These are phyloP conservation scores for Trichosanthes truncata DNA, from an alignment of 306 rosid species.

Conservation along the genomic window DNA sequence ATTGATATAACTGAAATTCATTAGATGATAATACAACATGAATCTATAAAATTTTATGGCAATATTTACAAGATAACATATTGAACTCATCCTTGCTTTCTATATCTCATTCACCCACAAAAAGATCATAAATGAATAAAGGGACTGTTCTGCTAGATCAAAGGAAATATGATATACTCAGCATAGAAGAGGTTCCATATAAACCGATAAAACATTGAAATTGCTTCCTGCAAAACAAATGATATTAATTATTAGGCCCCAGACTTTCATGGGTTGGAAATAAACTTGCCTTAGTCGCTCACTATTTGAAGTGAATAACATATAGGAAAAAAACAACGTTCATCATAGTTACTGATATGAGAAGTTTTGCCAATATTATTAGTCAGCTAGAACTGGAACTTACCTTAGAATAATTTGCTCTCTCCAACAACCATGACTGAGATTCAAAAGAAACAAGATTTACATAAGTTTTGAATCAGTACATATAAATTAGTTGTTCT, in stretches of 20 bases:
- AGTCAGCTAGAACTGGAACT: neutral
- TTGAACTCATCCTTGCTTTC: neutral
- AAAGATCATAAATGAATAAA: neutral
- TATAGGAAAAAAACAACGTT: neutral
- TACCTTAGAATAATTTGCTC: slow-evolving; percentile 85
- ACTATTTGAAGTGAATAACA: neutral
- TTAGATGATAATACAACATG: neutral
- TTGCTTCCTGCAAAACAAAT: slow-evolving; percentile 73
- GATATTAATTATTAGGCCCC: neutral
- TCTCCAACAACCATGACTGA: slow-evolving; percentile 65
- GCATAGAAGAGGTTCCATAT: slow-evolving; percentile 93
- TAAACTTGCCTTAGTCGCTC: neutral
- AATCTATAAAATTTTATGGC: neutral
- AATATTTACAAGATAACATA: slow-evolving; percentile 4
- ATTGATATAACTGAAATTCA: neutral
- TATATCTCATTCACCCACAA: slow-evolving; percentile 3
- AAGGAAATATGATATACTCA: slow-evolving; percentile 78
- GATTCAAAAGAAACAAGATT: slow-evolving; percentile 17
- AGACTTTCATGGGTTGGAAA: neutral
- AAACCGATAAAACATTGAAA: slow-evolving; percentile 69
- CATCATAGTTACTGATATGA: neutral
- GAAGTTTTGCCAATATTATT: neutral
- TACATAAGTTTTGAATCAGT: neutral
- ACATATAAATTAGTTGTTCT: neutral
- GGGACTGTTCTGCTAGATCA: slow-evolving; percentile 37